Conservation (phyloP, 805 yeast species). For the Candida berthetii region DNA sequence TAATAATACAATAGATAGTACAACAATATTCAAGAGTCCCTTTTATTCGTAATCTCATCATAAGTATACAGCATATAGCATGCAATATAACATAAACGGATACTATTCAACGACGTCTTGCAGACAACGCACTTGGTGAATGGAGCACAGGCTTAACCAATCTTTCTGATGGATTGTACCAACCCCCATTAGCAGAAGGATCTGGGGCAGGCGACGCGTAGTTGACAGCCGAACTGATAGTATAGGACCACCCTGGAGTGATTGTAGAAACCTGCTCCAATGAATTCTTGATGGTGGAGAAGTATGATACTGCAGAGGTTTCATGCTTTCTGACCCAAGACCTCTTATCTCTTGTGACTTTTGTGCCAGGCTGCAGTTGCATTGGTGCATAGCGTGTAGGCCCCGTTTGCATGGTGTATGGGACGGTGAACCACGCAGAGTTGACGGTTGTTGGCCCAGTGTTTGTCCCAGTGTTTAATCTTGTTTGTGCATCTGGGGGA, state of each 20-base stretch:
- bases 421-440: constrained; percentile 52
- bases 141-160: constrained; percentile 19
- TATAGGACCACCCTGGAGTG: constrained; percentile 83
- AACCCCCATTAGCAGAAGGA: constrained; percentile 53
- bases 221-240: constrained; percentile 56
- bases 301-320: constrained; percentile 62
- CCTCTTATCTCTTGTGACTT: constrained; percentile 47
- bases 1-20: no score
- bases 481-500: constrained; percentile 35
- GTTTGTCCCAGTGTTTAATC: constrained; percentile 25
- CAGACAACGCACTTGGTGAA: no score
- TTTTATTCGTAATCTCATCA: no score
- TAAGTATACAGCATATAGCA: no score
- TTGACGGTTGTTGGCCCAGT: constrained; percentile 35
- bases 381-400: constrained; percentile 79
- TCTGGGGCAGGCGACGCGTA: constrained; percentile 66
- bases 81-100: no score
- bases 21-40: no score
- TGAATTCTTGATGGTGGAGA: constrained; percentile 31
- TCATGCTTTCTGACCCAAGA: constrained; percentile 63
- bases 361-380: constrained; percentile 82
- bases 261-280: constrained; percentile 49
- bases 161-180: constrained; percentile 58
- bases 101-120: no score
- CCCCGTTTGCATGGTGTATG: constrained; percentile 80